These are phyloP conservation scores for Ogataea dorogensis DNA, from an alignment of 805 yeast genomes.

Conservation along the genomic window DNA sequence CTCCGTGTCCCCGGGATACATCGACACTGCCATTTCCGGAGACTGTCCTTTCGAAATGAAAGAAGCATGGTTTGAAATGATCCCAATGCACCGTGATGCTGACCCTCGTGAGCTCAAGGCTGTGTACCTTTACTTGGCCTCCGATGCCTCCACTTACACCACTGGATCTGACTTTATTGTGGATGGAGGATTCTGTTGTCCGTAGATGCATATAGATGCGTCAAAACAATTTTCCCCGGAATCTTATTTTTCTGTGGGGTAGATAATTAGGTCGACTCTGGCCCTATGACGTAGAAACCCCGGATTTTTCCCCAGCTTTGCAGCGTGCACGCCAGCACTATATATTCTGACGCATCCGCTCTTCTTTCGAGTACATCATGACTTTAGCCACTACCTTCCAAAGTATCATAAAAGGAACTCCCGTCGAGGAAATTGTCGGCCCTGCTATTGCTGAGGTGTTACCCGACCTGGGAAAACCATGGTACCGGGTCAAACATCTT, in stretches of 20 bases:
- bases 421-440: conserved; percentile 23
- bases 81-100: conserved; percentile 47
- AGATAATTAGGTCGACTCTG: conserved; percentile 4
- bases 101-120: conserved; percentile 47
- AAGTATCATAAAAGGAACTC: conserved; percentile 6
- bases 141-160: conserved; percentile 48
- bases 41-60: conserved; percentile 27
- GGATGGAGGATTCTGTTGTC: conserved; percentile 41
- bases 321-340: not conserved
- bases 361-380: not conserved
- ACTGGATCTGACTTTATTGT: conserved; percentile 46
- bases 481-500: conserved; percentile 40
- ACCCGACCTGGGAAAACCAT: conserved; percentile 30
- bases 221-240: not conserved
- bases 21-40: conserved; percentile 41
- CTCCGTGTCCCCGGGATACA: conserved; percentile 48
- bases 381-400: not conserved
- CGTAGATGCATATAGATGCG: conserved; percentile 6
- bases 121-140: conserved; percentile 47
- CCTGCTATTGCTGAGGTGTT: conserved; percentile 19
- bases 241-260: conserved; percentile 3
- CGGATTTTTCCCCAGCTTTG: conserved; percentile 3
- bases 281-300: conserved; percentile 9
- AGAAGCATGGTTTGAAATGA: conserved; percentile 26
- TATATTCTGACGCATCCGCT: conserved; percentile 1